Base-by-base conservation (phyloP, 495 filamentous ascomycete species). In the Tuber calosporum region DNA sequence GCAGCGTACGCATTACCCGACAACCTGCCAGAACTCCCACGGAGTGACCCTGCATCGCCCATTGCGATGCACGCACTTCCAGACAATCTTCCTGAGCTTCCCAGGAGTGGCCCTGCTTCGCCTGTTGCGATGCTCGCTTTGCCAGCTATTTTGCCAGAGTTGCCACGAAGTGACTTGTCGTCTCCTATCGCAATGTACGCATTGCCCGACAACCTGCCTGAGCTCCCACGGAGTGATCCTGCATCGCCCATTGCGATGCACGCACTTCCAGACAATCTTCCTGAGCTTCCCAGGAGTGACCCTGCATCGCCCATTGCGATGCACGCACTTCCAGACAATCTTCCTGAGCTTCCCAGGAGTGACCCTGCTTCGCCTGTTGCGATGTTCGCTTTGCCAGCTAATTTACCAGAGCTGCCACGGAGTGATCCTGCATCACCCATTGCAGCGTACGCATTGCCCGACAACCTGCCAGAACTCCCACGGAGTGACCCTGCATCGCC, bases 81-180 rank as follows among this genome's bases (percentile, higher is more conserved):
- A 13, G 70, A 67, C 11, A 70, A 74, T 67, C 41, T 77, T 19
- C 78, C 74, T 37, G 34, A 66, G 58, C 72, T 79, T 20, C 73
- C 79, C 19, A 2, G 7, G 39, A 72, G 58, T 34, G 67, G 53
- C 37, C 74, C 58, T 62, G 41, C 58, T 26, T 67, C 76, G 26
- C 74, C 70, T 1, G 30, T 58, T 30, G 48, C n/a, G 9, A 58
- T 58, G n/a, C 26, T 2, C 48, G 2, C 48, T 53, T 26, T n/a
- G n/a, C 48, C 48, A 1, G 48, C 11, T 3, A 26, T 26, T 13
- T n/a, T 53, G 11, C 48, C 48, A 26, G 48, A 26, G 48, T n/a
- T 53, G 9, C 48, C 48, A 26, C 26, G 48, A n/a, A 53, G 48
- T 22, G 48, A 53, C 13, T n/a, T 9, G 0, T 6, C 48, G 0